phyloP scores from a whole-genome alignment of 106 monocot species.

The Dendrobium catenatum region DNA sequence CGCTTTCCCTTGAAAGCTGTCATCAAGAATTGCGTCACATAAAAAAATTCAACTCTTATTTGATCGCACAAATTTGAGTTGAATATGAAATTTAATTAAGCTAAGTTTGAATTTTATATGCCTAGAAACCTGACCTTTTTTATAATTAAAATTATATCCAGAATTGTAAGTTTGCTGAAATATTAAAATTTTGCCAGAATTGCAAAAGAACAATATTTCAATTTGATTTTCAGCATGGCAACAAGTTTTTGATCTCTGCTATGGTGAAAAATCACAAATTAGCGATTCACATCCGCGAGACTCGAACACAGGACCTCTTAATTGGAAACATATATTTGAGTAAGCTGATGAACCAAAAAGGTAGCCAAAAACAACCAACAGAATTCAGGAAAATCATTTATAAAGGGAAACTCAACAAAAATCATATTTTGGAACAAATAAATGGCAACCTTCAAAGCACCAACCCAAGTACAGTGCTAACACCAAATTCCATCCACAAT shows the following conservation, averaged over 20 bases:
- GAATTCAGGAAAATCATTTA: not conserved
- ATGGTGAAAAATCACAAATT: not conserved
- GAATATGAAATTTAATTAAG: not conserved
- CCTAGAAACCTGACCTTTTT: not conserved
- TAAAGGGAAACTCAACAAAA: not conserved
- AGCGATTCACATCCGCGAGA: no score
- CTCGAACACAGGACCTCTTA: no score
- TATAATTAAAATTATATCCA: not conserved
- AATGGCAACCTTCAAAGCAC: no score
- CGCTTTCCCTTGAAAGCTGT: not conserved
- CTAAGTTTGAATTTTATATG: not conserved
- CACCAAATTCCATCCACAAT: no score
- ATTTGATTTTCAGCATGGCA: not conserved
- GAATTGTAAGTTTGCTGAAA: not conserved
- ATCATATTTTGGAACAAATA: no score
- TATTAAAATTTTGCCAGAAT: not conserved
- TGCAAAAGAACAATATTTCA: not conserved
- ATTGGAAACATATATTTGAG: no score
- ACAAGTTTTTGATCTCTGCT: not conserved
- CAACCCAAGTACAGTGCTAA: no score
- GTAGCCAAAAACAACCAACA: no score
- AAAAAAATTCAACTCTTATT: not conserved
- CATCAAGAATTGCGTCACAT: not conserved
- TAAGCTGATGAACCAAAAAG: no score
- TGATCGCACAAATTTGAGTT: not conserved